Evolutionary conservation across 2,329 filamentous ascomycete genomes (phyloP).

Genomic region (Cadophora sp.): DNA sequence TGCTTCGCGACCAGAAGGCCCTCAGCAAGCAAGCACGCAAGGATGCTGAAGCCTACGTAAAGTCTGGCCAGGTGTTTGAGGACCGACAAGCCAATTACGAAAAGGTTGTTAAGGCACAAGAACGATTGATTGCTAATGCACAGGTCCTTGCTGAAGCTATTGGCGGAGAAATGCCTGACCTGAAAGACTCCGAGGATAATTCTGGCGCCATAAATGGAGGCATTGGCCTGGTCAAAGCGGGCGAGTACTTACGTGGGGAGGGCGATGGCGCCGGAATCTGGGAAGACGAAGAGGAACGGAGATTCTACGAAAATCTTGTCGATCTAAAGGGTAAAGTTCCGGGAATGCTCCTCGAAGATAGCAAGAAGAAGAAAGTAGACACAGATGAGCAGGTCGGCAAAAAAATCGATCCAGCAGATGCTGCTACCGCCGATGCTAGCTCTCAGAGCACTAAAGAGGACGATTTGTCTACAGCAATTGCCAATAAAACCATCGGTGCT

Average conservation of each 20-base stretch:
- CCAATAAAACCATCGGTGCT: conserved; percentile 96
- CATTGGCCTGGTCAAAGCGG: conserved; percentile 92
- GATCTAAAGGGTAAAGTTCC: conserved; percentile 97
- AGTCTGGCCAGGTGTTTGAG: conserved; percentile 97
- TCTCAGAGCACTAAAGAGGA: conserved; percentile 64
- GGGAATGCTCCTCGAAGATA: conserved; percentile 89
- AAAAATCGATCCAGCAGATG: conserved; percentile 64
- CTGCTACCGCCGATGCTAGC: conserved; percentile 49
- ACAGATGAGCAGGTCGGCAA: conserved; percentile 83
- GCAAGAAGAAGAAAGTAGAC: conserved; percentile 91
- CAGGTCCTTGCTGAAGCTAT: conserved; percentile 90
- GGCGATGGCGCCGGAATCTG: conserved; percentile 93
- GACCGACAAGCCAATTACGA: conserved; percentile 96
- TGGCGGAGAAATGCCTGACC: conserved; percentile 89
- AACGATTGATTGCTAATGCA: conserved; percentile 87
- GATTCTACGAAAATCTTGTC: conserved; percentile 96
- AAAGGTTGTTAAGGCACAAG: conserved; percentile 89
- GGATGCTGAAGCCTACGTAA: conserved; percentile 97
- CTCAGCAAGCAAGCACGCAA: conserved; percentile 86
- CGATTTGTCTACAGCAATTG: conserved; percentile 91
- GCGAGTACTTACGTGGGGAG: conserved; percentile 89
- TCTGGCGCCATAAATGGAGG: conserved; percentile 72
- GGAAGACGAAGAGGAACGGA: conserved; percentile 97
- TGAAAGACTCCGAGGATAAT: conserved; percentile 81
- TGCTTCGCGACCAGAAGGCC: conserved; percentile 90